These are phyloP conservation scores for Rhinocladiella similis DNA, from an alignment of 2,329 filamentous ascomycete species.

Conservation along the genomic window DNA sequence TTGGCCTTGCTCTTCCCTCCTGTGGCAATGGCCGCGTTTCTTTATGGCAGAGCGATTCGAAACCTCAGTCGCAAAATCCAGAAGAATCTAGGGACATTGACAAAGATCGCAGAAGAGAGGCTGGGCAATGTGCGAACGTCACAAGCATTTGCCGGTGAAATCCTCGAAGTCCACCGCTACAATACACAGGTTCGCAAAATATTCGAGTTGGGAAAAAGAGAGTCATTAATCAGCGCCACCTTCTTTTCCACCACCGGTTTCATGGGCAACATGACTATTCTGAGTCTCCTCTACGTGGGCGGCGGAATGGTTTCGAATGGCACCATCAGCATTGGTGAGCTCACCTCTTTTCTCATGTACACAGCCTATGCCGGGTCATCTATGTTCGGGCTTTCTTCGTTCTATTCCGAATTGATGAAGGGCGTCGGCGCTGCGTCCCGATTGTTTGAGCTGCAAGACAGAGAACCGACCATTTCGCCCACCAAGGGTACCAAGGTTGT, in stretches of 20 bases:
- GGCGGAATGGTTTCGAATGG: conserved; percentile 87
- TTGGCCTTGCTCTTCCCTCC: conserved; percentile 86
- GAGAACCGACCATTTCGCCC: conserved; percentile 79
- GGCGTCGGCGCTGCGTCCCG: conserved; percentile 95
- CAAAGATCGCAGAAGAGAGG: conserved; percentile 97
- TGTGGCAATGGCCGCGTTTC: conserved; percentile 83
- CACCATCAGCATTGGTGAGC: conserved; percentile 82
- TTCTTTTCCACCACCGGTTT: conserved; percentile 88
- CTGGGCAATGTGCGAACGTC: conserved; percentile 94
- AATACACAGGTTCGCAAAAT: conserved; percentile 90
- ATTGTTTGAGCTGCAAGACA: conserved; percentile 92
- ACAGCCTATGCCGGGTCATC: conserved; percentile 83
- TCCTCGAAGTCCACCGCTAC: conserved; percentile 86
- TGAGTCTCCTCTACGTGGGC: conserved; percentile 85
- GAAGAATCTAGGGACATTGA: conserved; percentile 86
- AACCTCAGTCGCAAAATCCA: conserved; percentile 91
- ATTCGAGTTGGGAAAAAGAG: conserved; percentile 81
- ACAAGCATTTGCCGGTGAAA: conserved; percentile 92
- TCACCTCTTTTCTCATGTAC: conserved; percentile 98
- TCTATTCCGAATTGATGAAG: conserved; percentile 99
- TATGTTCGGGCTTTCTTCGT: conserved; percentile 89
- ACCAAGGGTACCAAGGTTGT: conserved; percentile 77
- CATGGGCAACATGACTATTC: conserved; percentile 93
- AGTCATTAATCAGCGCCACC: conserved; percentile 83
- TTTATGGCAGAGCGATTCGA: conserved; percentile 86